These are phyloP conservation scores for Penicillium macrosclerotiorum DNA, from an alignment of 495 filamentous ascomycete species.

Conservation along the genomic window DNA sequence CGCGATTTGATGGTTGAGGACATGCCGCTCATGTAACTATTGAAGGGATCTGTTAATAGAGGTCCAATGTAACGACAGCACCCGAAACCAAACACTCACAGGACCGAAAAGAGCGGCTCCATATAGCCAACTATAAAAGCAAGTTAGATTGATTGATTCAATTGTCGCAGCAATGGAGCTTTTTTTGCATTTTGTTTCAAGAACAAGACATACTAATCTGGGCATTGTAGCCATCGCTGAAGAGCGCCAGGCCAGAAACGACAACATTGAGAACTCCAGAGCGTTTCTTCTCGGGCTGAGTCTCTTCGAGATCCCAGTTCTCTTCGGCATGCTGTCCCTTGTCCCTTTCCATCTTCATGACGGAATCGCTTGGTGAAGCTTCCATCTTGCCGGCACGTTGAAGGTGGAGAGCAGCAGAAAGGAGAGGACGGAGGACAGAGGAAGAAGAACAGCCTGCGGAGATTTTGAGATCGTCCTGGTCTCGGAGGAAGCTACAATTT, in stretches of 20 bases:
- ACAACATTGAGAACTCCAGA: constrained; percentile 32
- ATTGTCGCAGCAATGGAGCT: too few relatives aligned
- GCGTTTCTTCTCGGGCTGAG: constrained; percentile 5
- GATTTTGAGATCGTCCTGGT: too few relatives aligned
- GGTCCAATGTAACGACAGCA: not conserved
- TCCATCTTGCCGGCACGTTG: constrained; percentile 8
- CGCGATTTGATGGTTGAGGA: constrained; percentile 34
- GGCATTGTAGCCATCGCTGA: constrained; percentile 46
- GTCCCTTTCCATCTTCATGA: constrained; percentile 10
- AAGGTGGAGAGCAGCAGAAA: too few relatives aligned
- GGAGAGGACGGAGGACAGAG: not conserved
- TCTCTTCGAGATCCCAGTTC: constrained; percentile 11
- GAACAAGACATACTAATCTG: constrained; percentile 27
- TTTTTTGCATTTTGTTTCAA: too few relatives aligned
- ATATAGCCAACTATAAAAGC: constrained; percentile 37
- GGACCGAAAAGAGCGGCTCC: constrained; percentile 34
- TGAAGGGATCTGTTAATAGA: not conserved
- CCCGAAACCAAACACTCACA: constrained; percentile 20
- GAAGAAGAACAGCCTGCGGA: too few relatives aligned
- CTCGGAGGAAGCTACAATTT: not conserved
- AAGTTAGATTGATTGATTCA: not conserved
- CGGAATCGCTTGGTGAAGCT: constrained; percentile 10
- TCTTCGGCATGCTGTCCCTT: constrained; percentile 8
- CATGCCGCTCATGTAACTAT: constrained; percentile 31
- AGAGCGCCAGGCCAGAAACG: constrained; percentile 36